Evolutionary conservation across 768 basidiomycete species (phyloP).

Genomic region (Russula sp.): DNA sequence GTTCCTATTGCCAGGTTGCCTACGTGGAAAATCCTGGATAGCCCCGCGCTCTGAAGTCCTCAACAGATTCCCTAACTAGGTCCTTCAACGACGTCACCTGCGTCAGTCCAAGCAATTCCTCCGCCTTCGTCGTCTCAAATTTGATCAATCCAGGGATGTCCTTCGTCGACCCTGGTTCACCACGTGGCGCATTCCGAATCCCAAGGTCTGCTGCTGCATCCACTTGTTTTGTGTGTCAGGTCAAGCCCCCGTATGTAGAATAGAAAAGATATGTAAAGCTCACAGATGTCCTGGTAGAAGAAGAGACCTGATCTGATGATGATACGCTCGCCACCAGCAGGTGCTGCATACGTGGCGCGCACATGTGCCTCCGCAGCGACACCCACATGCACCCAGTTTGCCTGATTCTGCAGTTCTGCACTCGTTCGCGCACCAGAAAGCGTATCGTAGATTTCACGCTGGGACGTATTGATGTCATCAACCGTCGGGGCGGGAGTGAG

Average conservation of each 20-base stretch:
- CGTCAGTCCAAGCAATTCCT: constrained; percentile 9
- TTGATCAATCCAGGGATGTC: background rate
- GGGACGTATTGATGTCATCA: constrained; percentile 17
- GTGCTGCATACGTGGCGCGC: background rate
- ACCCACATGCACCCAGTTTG: constrained; percentile 4
- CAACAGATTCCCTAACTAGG: constrained; percentile 1
- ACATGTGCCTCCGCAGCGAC: constrained; percentile 14
- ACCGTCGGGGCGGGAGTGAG: constrained; percentile 23
- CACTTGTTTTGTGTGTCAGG: background rate
- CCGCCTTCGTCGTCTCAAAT: constrained; percentile 2
- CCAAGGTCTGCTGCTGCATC: constrained; percentile 11
- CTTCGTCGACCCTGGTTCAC: constrained; percentile 10
- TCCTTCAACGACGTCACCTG: background rate
- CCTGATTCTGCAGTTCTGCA: background rate
- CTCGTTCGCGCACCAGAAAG: constrained; percentile 3
- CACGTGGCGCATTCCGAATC: constrained; percentile 5
- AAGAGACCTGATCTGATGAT: constrained; percentile 6
- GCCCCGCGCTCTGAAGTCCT: constrained; percentile 14
- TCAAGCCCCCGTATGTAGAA: background rate
- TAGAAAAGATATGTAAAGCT: background rate
- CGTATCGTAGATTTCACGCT: constrained; percentile 15
- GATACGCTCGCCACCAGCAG: constrained; percentile 16
- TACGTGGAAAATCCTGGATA: constrained; percentile 10
- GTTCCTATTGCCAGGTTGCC: background rate
- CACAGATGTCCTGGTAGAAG: constrained; percentile 13